Evolutionary conservation across 1,284 basidiomycete species (phyloP), one percentile per base, ranked within the genome.

Genomic region (Rhodofomes roseus): DNA sequence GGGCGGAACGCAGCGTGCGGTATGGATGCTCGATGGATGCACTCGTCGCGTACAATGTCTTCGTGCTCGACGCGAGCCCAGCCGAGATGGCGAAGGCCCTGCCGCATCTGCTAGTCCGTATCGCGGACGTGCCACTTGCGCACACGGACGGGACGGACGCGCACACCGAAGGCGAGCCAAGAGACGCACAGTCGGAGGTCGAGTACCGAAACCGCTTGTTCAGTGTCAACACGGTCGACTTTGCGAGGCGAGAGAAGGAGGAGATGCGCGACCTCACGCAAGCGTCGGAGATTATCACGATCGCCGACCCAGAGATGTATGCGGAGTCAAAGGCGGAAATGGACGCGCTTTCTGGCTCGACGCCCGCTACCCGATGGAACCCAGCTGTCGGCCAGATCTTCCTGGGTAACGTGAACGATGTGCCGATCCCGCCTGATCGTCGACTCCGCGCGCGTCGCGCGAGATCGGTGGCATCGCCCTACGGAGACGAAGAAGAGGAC

Each of bases 241-340:
- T 92, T 72, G 84, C 87, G 20, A 80, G 84, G 66, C 79, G 90
- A 37, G 95, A 97, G 76, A 86, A 87, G 71, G 90, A 93, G 61
- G 95, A 96, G 76, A 96, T 96, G 91, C 81, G 89, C 27, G 87
- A 91, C 67, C 78, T 96, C 60, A 97, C 95, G 0, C 83, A 85
- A 54, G 93, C 93, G 2, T 87, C 85, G 31, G 91, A 95, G 76
- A 94, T 68, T 41, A 53, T 65, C 51, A 63, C 65, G 37, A 25
- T 68, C 48, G 53, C 60, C 14, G 56, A 58, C 57, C 27, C 58
- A 11, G 52, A 59, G 37, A 50, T 50, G 25, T 55, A 61, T n/a
- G 58, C 59, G n/a, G 57, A 56, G 20, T 57, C 55, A 25, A 43
- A 44, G 43, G n/a, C 54, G 22, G 62, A 63, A 55, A 55, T 57